Conservation (phyloP, 148 eudicot genomes). For the Beta vulgaris region DNA sequence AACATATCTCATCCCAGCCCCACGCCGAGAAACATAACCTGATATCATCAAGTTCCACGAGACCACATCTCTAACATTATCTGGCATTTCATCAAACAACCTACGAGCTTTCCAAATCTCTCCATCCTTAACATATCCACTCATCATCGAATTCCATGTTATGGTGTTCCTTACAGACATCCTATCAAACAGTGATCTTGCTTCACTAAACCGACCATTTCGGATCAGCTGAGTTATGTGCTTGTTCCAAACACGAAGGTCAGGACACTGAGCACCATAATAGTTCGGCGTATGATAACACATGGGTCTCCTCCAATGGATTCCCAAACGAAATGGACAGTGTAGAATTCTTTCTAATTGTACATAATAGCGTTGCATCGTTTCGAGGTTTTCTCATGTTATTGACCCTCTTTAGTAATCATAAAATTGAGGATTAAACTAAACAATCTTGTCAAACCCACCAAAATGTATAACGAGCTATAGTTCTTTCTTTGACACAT, state of each 20-base stretch:
- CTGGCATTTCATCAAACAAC: constrained; percentile 50
- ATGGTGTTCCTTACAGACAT: constrained; percentile 35
- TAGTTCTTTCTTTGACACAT: background rate
- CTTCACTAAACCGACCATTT: constrained; percentile 27
- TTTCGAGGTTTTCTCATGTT: background rate
- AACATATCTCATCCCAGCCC: constrained; percentile 28
- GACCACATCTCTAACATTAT: constrained; percentile 36
- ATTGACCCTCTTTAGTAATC: background rate
- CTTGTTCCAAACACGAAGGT: constrained; percentile 34
- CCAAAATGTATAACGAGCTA: background rate
- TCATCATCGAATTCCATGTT: constrained; percentile 50
- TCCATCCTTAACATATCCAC: constrained; percentile 37
- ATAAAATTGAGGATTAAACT: background rate
- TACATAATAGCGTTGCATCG: background rate
- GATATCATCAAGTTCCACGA: constrained; percentile 56
- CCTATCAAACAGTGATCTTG: constrained; percentile 35
- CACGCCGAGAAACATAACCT: constrained; percentile 43
- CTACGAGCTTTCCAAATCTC: constrained; percentile 40
- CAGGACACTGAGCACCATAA: background rate
- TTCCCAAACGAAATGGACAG: constrained; percentile 1
- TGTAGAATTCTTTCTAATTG: constrained; percentile 4
- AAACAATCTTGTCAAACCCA: background rate
- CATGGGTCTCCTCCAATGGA: constrained; percentile 4
- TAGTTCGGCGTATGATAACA: constrained; percentile 3
- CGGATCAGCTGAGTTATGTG: constrained; percentile 27